A percentile compares a stretch with the other conserved stretches of the same genome.
These are phyloP conservation scores for Oryza meridionalis DNA, from an alignment of 176 grass and related monocot genomes.

Conservation along the genomic window DNA sequence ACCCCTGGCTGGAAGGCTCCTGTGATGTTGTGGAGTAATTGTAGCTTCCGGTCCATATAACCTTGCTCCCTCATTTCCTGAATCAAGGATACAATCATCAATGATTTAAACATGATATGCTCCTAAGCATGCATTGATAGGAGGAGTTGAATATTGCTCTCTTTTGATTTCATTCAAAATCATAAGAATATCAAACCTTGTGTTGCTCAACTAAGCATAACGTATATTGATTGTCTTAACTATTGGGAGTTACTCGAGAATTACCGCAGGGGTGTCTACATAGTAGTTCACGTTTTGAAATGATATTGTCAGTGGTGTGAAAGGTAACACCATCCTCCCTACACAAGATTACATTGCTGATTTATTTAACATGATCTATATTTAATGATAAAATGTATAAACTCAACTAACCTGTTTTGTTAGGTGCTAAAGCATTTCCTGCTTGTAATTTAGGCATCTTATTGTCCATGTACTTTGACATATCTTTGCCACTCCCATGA, in stretches of 20 bases:
- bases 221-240: not conserved
- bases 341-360: conserved; percentile 12
- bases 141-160: not conserved
- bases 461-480: not conserved
- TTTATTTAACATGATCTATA: not conserved
- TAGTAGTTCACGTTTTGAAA: conserved; percentile 87
- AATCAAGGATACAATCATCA: not conserved
- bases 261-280: conserved; percentile 70
- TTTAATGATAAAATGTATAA: not conserved
- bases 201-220: too few relatives aligned
- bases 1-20: conserved; percentile 65
- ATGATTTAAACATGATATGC: too few relatives aligned
- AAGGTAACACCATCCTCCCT: conserved; percentile 83
- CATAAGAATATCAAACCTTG: too few relatives aligned
- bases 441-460: conserved; percentile 22
- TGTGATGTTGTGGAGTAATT: conserved; percentile 73
- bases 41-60: conserved; percentile 54
- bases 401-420: conserved; percentile 44
- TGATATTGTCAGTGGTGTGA: conserved; percentile 72
- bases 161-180: not conserved
- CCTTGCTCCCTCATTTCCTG: conserved; percentile 81
- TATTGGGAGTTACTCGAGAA: not conserved
- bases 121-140: too few relatives aligned
- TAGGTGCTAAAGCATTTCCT: not conserved
- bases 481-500: conserved; percentile 20